A percentile compares a stretch with the other conserved stretches of the same genome.
These are phyloP conservation scores for Cymbopogon citratus DNA, from an alignment of 176 grass and related monocot species.

Conservation along the genomic window DNA sequence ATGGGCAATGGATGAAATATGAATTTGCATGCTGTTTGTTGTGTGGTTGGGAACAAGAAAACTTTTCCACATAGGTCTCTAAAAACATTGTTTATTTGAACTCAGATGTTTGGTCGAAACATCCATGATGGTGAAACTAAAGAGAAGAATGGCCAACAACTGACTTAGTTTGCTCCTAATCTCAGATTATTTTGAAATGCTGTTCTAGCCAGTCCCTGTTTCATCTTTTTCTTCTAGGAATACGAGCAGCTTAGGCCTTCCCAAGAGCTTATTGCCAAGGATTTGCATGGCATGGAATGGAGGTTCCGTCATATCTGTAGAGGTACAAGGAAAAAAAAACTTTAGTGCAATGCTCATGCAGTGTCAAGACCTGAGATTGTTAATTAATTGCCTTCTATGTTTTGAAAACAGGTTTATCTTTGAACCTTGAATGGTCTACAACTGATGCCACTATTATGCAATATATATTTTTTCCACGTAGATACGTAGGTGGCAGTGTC, in stretches of 20 bases:
- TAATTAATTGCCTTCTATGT: too few species aligned
- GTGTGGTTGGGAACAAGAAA: background rate
- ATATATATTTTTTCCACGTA: too few species aligned
- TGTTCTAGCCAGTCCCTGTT: background rate
- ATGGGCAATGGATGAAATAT: background rate
- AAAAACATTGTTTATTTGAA: background rate
- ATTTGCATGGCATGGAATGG: slow-evolving; percentile 81
- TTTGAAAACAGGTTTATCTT: too few species aligned
- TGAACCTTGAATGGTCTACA: too few species aligned
- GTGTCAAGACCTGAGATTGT: too few species aligned
- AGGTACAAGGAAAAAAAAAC: too few species aligned
- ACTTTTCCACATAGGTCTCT: background rate
- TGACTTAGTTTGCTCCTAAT: background rate
- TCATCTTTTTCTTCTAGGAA: slow-evolving; percentile 50
- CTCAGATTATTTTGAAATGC: background rate
- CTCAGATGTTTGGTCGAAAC: slow-evolving; percentile 43
- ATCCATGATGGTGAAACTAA: slow-evolving; percentile 30
- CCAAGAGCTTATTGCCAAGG: slow-evolving; percentile 82
- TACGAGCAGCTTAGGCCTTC: slow-evolving; percentile 80
- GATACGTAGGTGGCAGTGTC: too few species aligned
- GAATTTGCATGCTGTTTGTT: background rate
- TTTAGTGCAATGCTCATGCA: too few species aligned
- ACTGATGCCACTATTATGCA: too few species aligned
- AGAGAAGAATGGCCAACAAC: slow-evolving; percentile 2
- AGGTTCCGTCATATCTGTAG: slow-evolving; percentile 92